These are phyloP conservation scores for Pelargonium fulgidum DNA, from an alignment of 441 rosid genomes.

Conservation along the genomic window DNA sequence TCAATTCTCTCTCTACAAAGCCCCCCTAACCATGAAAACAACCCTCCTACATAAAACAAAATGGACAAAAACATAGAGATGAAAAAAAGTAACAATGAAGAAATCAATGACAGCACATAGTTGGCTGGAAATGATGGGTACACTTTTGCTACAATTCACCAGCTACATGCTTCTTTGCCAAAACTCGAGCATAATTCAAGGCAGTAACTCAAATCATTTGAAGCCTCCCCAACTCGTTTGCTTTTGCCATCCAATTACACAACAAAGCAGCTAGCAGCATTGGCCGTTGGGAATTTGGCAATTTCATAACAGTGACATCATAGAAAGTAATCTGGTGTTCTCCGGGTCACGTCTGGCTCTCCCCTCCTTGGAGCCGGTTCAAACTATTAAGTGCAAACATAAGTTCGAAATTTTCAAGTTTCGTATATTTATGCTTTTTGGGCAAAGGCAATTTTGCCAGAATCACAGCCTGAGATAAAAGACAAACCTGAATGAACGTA, in stretches of 20 bases:
- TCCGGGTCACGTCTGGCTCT: slow-evolving; percentile 85
- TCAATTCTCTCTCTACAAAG: slow-evolving; percentile 4
- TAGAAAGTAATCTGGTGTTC: slow-evolving; percentile 92
- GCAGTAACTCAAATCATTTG: neutral
- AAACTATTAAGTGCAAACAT: slow-evolving; percentile 38
- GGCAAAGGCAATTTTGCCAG: neutral
- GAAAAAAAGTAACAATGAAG: neutral
- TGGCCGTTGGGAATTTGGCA: neutral
- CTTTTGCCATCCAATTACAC: neutral
- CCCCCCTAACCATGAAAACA: neutral
- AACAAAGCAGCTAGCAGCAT: slow-evolving; percentile 1
- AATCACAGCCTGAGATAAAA: neutral
- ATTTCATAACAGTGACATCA: slow-evolving; percentile 26
- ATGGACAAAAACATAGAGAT: neutral
- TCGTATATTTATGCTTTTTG: neutral
- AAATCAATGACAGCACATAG: neutral
- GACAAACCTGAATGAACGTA: slow-evolving; percentile 7
- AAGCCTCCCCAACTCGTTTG: neutral
- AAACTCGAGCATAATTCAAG: neutral
- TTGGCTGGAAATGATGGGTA: neutral
- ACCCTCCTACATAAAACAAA: neutral
- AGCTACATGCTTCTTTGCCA: neutral
- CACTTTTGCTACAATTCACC: neutral
- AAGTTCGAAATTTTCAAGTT: neutral
- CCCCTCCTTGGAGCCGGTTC: slow-evolving; percentile 35